Evolutionary conservation across 306 rosid genomes (phyloP).

Genomic region (Lotus japonicus): DNA sequence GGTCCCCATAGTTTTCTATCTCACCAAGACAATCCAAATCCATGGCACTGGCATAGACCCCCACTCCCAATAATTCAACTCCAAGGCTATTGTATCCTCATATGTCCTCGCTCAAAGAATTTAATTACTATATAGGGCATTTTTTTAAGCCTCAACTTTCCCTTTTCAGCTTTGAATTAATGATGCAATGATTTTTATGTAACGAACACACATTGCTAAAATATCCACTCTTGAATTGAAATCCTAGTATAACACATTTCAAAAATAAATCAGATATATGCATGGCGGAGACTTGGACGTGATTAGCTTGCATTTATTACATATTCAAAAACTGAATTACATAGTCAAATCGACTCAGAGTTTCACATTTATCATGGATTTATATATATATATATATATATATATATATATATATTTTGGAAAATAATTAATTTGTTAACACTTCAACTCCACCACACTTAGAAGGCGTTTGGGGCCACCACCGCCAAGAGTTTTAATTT

Average conservation of each 20-base stretch:
- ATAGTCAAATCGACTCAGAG: no score
- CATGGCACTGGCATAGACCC: slow-evolving; percentile 29
- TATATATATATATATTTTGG: no score
- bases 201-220: neutral
- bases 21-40: slow-evolving; percentile 40
- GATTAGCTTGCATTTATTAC: neutral
- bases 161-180: neutral
- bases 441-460: no score
- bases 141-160: neutral
- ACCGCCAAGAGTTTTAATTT: no score
- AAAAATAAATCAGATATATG: no score
- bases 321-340: no score
- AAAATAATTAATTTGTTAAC: no score
- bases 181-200: neutral
- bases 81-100: neutral
- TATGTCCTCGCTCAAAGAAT: neutral
- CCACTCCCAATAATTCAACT: slow-evolving; percentile 47
- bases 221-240: neutral
- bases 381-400: no score
- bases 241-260: neutral
- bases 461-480: no score
- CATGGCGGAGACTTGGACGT: neutral
- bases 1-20: slow-evolving; percentile 32
- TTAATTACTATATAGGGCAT: neutral
- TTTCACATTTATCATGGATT: neutral